These are phyloP conservation scores for Kazachstania kunashirensis DNA, from an alignment of 805 yeast genomes.

Conservation along the genomic window DNA sequence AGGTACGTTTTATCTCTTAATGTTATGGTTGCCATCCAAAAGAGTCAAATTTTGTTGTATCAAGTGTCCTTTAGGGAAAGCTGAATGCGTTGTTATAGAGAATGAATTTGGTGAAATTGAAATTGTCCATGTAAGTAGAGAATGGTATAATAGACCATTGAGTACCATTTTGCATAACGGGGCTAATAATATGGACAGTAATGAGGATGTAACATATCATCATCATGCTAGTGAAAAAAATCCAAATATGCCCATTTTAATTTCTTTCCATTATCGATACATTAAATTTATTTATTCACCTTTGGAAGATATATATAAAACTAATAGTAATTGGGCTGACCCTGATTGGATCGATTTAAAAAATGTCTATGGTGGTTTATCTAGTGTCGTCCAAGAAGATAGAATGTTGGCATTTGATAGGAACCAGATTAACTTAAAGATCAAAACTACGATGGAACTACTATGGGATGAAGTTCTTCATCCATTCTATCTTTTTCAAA, in stretches of 20 bases:
- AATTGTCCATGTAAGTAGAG: constrained; percentile 44
- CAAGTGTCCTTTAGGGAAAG: constrained; percentile 58
- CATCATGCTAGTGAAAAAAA: constrained; percentile 25
- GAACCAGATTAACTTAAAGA: constrained; percentile 66
- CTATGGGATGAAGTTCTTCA: constrained; percentile 82
- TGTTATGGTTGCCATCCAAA: constrained; percentile 82
- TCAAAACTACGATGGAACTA: constrained; percentile 54
- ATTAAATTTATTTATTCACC: constrained; percentile 79
- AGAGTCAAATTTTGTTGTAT: constrained; percentile 59
- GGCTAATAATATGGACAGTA: constrained; percentile 15
- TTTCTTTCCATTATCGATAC: constrained; percentile 73
- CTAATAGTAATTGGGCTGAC: constrained; percentile 84
- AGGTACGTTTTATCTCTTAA: constrained; percentile 63
- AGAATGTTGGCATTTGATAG: constrained; percentile 66
- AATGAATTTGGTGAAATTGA: constrained; percentile 85
- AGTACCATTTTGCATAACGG: constrained; percentile 48
- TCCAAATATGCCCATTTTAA: constrained; percentile 52
- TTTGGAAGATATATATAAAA: constrained; percentile 70
- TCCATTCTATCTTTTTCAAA: constrained; percentile 92
- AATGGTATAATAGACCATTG: constrained; percentile 59
- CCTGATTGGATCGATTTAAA: constrained; percentile 58
- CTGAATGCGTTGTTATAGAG: constrained; percentile 91
- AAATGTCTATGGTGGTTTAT: constrained; percentile 52
- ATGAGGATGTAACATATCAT: constrained; percentile 5
- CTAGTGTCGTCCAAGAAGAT: constrained; percentile 58